Base-by-base conservation (phyloP, 305 asterid species). In the Rubia balearica region DNA sequence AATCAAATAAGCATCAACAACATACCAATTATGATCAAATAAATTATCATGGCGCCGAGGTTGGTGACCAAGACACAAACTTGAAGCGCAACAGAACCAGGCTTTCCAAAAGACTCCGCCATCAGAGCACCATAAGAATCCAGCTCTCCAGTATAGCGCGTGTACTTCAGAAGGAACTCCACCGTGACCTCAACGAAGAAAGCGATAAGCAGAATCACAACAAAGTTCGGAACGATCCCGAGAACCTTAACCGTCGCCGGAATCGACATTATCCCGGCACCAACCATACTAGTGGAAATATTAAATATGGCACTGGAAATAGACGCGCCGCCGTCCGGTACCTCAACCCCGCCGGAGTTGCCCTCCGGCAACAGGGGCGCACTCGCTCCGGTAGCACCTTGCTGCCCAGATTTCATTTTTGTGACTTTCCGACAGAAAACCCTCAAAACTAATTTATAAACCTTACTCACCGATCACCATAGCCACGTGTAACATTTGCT, bases 51-150 rank as follows among this genome's bases (percentile, higher is more conserved):
- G 66, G 98, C 98, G 14, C 98, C 98, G 19, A 90, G 90, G 68
- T 93, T 90, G 27, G 98, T 89, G 33, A 90, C 75, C 83, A 91
- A 71, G 56, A 93, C 96, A 79, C 96, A 93, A 70, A 89, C 75
- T 82, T 89, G 98, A 76, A 93, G 97, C 33, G 85, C 90, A 67
- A 89, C 81, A 6, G 98, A 80, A 49, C 98, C 98, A 67, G 69
- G 74, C 77, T 78, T 91, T 67, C 98, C 98, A 65, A 93, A 93
- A 12, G 98, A 88, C 80, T 89, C 96, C 1, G 91, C 97, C 98
- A 93, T 91, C 43, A 93, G 72, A 61, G 87, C 92, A 43, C 95
- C 97, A 69, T 93, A 93, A 0, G 98, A 81, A 75, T 79, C 83
- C 48, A 89, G 83, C 70, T 81, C 83, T 6, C 90, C 91, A 7